phyloP scores from a whole-genome alignment of 1,139 yeast species.

The Suhomyces terraborum region DNA sequence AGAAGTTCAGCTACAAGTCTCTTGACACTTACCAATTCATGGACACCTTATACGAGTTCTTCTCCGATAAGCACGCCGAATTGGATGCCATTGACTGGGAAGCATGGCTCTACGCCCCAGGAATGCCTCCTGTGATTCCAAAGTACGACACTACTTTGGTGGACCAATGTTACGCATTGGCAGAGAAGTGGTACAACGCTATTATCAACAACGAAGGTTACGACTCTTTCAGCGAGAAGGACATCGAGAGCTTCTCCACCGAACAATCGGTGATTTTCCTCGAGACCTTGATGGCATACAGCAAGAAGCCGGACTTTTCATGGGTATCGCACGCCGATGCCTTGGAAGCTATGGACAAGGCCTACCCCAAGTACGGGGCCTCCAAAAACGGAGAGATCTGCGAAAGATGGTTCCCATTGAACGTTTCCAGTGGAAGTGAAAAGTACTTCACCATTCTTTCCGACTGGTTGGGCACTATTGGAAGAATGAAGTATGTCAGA shows the following conservation, averaged over 20 bases:
- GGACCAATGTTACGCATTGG: constrained; percentile 67
- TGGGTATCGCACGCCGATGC: constrained; percentile 44
- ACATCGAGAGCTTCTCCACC: constrained; percentile 60
- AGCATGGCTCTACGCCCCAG: constrained; percentile 76
- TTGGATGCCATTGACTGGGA: constrained; percentile 82
- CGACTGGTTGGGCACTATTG: constrained; percentile 86
- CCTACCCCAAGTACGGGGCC: constrained; percentile 47
- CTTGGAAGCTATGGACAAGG: constrained; percentile 41
- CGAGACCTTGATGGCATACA: constrained; percentile 55
- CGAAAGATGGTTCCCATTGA: constrained; percentile 73
- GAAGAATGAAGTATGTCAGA: constrained; percentile 92
- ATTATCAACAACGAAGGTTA: constrained; percentile 16
- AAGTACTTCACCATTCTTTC: constrained; percentile 57
- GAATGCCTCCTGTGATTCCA: constrained; percentile 82
- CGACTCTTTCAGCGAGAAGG: constrained; percentile 32
- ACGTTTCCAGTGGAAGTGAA: constrained; percentile 50
- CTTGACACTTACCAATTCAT: constrained; percentile 81
- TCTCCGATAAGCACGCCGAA: constrained; percentile 44
- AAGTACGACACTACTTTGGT: constrained; percentile 76
- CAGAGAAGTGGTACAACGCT: constrained; percentile 61
- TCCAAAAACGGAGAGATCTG: constrained; percentile 79
- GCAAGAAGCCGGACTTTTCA: constrained; percentile 32
- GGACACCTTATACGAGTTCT: constrained; percentile 71
- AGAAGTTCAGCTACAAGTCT: constrained; percentile 65
- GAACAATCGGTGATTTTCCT: constrained; percentile 79